A percentile compares a stretch with the other conserved stretches of the same genome.
Evolutionary conservation across 306 rosid genomes (phyloP).

Genomic region (Calophaca sinica): DNA sequence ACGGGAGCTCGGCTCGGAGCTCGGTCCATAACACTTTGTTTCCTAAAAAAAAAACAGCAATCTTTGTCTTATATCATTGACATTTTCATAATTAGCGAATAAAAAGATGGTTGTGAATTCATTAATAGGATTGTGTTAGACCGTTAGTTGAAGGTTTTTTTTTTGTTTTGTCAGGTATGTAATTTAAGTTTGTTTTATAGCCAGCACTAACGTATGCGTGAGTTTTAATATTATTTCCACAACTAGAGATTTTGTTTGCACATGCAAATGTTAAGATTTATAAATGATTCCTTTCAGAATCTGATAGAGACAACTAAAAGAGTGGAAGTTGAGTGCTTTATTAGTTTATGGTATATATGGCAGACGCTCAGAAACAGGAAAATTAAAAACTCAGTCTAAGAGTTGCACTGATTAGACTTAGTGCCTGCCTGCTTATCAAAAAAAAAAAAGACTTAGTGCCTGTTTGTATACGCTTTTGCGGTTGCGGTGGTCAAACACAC

Average conservation of each 20-base stretch:
- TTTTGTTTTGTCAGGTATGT: not conserved
- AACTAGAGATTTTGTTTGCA: not conserved
- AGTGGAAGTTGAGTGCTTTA: not conserved
- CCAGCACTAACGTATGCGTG: not conserved
- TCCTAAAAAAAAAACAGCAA: no score
- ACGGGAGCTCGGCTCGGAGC: no score
- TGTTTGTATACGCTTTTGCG: no score
- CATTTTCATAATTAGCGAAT: no score
- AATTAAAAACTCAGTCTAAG: no score
- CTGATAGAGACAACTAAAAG: not conserved
- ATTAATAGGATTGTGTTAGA: no score
- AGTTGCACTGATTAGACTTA: no score
- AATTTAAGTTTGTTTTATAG: not conserved
- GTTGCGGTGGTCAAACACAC: no score
- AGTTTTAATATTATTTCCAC: not conserved
- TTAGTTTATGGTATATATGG: not conserved
- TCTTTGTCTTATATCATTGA: no score
- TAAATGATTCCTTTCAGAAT: not conserved
- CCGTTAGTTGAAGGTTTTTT: not conserved
- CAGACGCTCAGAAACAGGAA: not conserved
- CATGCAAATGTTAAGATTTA: not conserved
- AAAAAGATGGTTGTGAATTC: not conserved
- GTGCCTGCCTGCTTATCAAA: no score
- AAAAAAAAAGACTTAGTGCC: no score
- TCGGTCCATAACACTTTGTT: no score